Conservation (phyloP, 2,329 filamentous ascomycete genomes). For the Chrysosporium queenslandicum region DNA sequence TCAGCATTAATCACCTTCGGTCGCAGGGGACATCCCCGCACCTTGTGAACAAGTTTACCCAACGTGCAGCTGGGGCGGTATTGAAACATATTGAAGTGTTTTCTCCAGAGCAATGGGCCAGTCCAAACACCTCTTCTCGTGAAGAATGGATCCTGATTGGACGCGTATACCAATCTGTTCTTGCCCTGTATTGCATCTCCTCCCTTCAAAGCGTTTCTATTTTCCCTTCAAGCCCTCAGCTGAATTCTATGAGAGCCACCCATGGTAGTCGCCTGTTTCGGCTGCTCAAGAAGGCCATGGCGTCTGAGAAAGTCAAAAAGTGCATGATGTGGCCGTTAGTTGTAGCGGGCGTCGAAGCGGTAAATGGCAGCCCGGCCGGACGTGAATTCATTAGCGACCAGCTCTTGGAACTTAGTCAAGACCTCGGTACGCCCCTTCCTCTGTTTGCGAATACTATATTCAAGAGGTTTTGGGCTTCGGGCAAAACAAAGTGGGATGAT, state of each 20-base stretch:
- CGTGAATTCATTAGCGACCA: not conserved
- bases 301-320: not conserved
- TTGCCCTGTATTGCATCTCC: not conserved
- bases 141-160: constrained; percentile 4
- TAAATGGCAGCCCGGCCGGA: not conserved
- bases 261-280: not conserved
- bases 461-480: constrained; percentile 3
- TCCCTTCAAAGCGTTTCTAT: constrained; percentile 3
- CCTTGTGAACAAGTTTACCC: not conserved
- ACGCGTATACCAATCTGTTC: not conserved
- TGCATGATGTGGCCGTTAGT: constrained; percentile 6
- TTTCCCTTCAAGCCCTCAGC: not conserved
- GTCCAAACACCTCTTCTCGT: not conserved
- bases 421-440: not conserved
- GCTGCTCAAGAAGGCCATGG: not conserved
- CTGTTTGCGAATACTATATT: not conserved
- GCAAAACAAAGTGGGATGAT: constrained; percentile 4
- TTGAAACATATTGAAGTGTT: constrained; percentile 2
- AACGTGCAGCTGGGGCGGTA: not conserved
- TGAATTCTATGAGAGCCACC: not conserved
- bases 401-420: not conserved
- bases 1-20: constrained; percentile 4
- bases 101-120: not conserved
- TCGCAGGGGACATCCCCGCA: not conserved
- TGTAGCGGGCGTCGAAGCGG: constrained; percentile 1